Evolutionary conservation across 1,284 basidiomycete species (phyloP), one percentile per base, ranked within the genome.

Genomic region (Exobasidium cylindrosporum): DNA sequence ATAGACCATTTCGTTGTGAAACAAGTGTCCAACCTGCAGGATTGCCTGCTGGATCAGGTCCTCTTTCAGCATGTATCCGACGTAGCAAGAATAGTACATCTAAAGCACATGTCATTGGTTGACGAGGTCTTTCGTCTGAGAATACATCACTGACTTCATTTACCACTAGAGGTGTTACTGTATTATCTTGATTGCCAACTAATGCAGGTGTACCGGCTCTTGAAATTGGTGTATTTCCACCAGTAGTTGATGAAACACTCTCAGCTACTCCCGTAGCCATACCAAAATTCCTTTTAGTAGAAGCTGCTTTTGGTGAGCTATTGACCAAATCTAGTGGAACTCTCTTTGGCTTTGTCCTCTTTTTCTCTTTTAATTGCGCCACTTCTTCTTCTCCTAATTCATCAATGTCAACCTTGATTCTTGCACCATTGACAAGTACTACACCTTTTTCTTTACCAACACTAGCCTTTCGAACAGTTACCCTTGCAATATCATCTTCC

Each of bases 351-450:
- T 92, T 92, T 50, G 91, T 84, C 3, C 96, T 87, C 82, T 95
- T 97, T 82, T 87, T 86, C 77, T 88, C 90, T 72, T 86, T 85
- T 45, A 97, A 84, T 24, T 85, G 82, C 82, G 92, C 91, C 63
- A 94, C 86, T 80, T 97, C 92, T n/a, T 85, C 84, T 60, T 97
- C 92, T 0, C 89, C 85, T 40, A 98, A 83, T 64, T 96, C 92
- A 78, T 97, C 93, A 26, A 89, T 84, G 72, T 97, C 94, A n/a
- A 98, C 88, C 58, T 85, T 84, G 55, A 92, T 83, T 72, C 88
- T 89, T 31, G 88, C 85, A 0, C 96, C 96, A 74, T 99, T 99
- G 63, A 97, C 87, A 82, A 89, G 89, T 4, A 95, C 90, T 4
- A 87, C 75, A 1, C 90, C 88, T 67, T 87, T 88, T 72, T 92